Percentiles rank a stretch among this genome's conserved stretches.
phyloP scores from a whole-genome alignment of 306 rosid species.

The Quercus rubra region DNA sequence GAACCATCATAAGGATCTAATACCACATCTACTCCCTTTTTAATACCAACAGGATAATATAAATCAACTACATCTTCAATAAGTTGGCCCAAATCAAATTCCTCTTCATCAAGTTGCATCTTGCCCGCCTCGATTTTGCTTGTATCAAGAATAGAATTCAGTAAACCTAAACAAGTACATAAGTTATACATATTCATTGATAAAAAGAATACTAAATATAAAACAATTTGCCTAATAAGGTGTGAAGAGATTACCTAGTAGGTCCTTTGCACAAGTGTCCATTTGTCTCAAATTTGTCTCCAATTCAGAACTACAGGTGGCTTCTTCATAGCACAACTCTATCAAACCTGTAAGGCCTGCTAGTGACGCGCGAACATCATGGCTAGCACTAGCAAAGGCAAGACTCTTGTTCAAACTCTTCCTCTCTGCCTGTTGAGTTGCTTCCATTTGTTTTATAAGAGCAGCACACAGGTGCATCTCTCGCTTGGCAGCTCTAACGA shows the following conservation, averaged over 20 bases:
- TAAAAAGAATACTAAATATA: not conserved
- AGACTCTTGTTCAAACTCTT: conserved; percentile 66
- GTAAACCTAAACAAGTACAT: conserved; percentile 34
- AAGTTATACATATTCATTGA: too few species aligned
- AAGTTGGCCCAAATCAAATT: conserved; percentile 58
- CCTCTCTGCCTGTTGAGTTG: conserved; percentile 73
- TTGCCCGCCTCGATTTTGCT: conserved; percentile 88
- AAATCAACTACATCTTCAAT: conserved; percentile 71
- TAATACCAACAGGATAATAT: conserved; percentile 52
- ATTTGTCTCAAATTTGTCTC: conserved; percentile 52
- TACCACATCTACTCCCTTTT: conserved; percentile 67
- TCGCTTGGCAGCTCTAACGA: conserved; percentile 26
- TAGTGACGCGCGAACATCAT: conserved; percentile 67
- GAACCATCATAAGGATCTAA: conserved; percentile 72
- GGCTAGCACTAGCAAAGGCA: conserved; percentile 70
- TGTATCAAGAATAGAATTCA: conserved; percentile 78
- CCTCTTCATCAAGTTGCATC: conserved; percentile 75
- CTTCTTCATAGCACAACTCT: conserved; percentile 40
- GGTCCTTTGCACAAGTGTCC: conserved; percentile 57
- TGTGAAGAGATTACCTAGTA: conserved; percentile 43
- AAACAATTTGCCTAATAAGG: not conserved
- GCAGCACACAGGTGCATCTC: conserved; percentile 59
- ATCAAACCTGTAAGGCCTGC: conserved; percentile 64
- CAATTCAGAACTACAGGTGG: conserved; percentile 29
- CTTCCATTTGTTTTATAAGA: conserved; percentile 65